These are phyloP conservation scores for Emergomyces orientalis DNA, from an alignment of 2,329 filamentous ascomycete species.

Conservation along the genomic window DNA sequence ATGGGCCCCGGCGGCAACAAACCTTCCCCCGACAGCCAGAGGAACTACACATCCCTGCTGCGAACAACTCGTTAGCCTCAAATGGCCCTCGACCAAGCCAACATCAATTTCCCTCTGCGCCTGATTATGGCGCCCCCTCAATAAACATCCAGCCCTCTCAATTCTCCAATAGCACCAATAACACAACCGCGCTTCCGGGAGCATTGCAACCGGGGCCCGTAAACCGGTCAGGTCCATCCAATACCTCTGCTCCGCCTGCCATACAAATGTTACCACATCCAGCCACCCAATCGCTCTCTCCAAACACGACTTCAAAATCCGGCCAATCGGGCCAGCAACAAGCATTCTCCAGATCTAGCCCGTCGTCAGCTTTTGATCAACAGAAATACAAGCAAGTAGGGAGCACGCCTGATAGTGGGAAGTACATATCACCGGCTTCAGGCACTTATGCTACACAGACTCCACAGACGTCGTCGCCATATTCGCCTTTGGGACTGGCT, in stretches of 20 bases:
- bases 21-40: conserved; percentile 44
- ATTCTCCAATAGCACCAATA: conserved; percentile 34
- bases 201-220: conserved; percentile 49
- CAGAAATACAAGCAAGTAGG: conserved; percentile 55
- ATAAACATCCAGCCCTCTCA: conserved; percentile 53
- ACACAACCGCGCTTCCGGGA: conserved; percentile 45
- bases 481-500: conserved; percentile 80
- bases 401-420: conserved; percentile 56
- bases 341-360: conserved; percentile 76
- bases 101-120: conserved; percentile 42
- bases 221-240: conserved; percentile 44
- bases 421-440: conserved; percentile 47
- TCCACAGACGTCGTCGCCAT: conserved; percentile 54
- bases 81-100: conserved; percentile 31
- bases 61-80: conserved; percentile 31
- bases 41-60: conserved; percentile 46
- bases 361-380: conserved; percentile 53
- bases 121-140: conserved; percentile 44
- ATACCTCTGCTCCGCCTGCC: conserved; percentile 50
- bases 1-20: conserved; percentile 42
- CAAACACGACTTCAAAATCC: conserved; percentile 54
- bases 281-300: conserved; percentile 35
- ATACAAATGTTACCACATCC: conserved; percentile 48
- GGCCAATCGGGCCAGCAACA: conserved; percentile 58
- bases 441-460: conserved; percentile 44